Base-by-base conservation (phyloP, 1,139 yeast species). In the Scheffersomyces parashehatae region DNA sequence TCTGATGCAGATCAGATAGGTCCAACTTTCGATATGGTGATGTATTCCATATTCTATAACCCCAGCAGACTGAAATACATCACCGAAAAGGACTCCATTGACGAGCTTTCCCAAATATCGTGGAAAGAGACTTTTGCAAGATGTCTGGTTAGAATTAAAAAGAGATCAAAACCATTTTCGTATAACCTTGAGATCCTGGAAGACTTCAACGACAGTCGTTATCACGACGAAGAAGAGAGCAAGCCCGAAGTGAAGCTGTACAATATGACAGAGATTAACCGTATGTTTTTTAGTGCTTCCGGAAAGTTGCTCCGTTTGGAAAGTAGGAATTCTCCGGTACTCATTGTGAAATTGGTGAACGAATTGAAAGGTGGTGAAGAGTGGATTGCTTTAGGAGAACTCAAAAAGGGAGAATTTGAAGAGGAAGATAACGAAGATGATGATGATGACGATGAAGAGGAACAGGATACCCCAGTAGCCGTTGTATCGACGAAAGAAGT, bases 41-140 rank as follows among this genome's bases (percentile, higher is more conserved):
- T 81, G 53, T 88, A 81, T 54, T 73, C 88, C 1, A 76, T 88
- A 3, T 87, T 85, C 53, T 82, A 83, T 54, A 83, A 83, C 46
- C 79, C 85, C 4, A 70, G 80, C 36, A 58, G 80, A 43, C 59
- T 72, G 36, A 58, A 66, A 62, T 68, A 67, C 43, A 47, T 67
- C 8, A 20, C 26, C 5, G 72, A 64, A 5, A 63, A 55, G 6
- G 54, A 49, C 3, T 65, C 30, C 51, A 57, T 9, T 33, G 65
- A 56, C 38, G 65, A 59, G 3, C 56, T 65, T 20, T 60, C 65
- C 33, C 75, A 75, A 37, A 76, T 85, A 1, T 73, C 80, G 3
- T 87, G 95, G 95, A 85, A 84, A 53, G 95, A 87, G 54, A 85
- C 83, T 45, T 81, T 69, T 62, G 84, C 89, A 6, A 70, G 82